Base-by-base conservation (phyloP, 805 yeast genomes). In the Ogataea methylovora region DNA sequence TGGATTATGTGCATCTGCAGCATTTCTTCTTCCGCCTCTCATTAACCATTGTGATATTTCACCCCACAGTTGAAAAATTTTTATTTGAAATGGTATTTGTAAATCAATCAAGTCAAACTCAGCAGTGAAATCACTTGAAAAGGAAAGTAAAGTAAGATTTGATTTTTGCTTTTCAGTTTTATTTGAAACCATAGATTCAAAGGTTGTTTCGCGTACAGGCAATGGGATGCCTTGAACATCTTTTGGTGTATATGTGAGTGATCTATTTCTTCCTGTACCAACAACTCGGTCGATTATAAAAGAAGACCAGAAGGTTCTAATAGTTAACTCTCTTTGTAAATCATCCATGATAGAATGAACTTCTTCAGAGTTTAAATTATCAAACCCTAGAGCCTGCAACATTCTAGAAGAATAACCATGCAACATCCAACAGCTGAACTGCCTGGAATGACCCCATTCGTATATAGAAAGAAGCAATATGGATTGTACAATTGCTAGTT, bases 301-400 rank as follows among this genome's bases (percentile, higher is more conserved):
- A 2, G 39, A 35, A 15, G 39, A 31, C 42, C 42, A 38, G 16
- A 35, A 38, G 12, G 39, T 38, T 15, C 41, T 24, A 10, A 38
- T 35, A 4, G 25, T 6, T 15, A 33, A 27, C 21, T 37, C 40
- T 16, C 26, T 29, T 9, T 27, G 12, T 10, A 33, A 36, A n/a
- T 27, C 34, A 20, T 14, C 7, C n/a, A n/a, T 23, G 4, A 17
- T 28, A 6, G 17, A 20, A 7, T 12, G 27, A n/a, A n/a, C n/a
- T n/a, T n/a, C 14, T 24, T 12, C 23, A 7, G 31, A 22, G 21
- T 11, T 17, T 15, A 27, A 14, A 24, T 32, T 30, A 16, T 26
- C 23, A 21, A 37, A 29, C 7, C 32, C 41, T 23, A 38, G 21
- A 9, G 41, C 27, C 16, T 38, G 41, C 13, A 38, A 15, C 32